Percentiles rank a stretch among this genome's conserved stretches.
phyloP scores from a whole-genome alignment of 768 basidiomycete genomes.

The Boletus rubropictus region DNA sequence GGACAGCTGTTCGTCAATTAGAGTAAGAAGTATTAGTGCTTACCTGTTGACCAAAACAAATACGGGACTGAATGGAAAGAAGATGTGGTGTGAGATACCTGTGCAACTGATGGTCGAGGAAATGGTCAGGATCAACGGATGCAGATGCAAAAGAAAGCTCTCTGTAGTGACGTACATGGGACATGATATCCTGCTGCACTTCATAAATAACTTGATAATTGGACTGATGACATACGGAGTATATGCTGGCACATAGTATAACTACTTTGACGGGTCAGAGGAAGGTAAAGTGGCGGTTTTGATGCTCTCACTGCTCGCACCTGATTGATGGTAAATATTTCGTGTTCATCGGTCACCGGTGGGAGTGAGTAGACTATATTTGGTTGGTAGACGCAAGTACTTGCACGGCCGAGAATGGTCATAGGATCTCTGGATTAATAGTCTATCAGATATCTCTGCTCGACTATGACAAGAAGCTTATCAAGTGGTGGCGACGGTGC shows the following conservation, averaged over 20 bases:
- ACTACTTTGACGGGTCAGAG: constrained; percentile 12
- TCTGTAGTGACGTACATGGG: constrained; percentile 54
- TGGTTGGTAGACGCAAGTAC: no score
- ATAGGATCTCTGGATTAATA: no score
- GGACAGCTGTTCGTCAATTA: not conserved
- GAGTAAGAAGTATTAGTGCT: not conserved
- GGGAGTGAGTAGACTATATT: not conserved
- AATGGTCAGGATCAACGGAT: constrained; percentile 71
- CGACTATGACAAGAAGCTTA: no score
- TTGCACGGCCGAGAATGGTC: constrained; percentile 45
- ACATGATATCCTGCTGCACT: constrained; percentile 37
- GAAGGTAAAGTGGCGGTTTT: constrained; percentile 45
- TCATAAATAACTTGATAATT: not conserved
- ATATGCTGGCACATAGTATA: constrained; percentile 33
- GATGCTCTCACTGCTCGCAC: constrained; percentile 39
- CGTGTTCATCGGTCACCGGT: constrained; percentile 33
- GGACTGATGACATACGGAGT: constrained; percentile 14
- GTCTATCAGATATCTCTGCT: no score
- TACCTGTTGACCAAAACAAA: constrained; percentile 57
- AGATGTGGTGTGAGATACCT: constrained; percentile 61
- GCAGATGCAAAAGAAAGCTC: no score
- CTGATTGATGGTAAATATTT: not conserved
- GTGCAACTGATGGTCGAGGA: constrained; percentile 57
- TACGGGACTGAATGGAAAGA: constrained; percentile 68
- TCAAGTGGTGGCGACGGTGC: no score